Base-by-base conservation (phyloP, 139 green algal genomes). In the Asterochloris erici region DNA sequence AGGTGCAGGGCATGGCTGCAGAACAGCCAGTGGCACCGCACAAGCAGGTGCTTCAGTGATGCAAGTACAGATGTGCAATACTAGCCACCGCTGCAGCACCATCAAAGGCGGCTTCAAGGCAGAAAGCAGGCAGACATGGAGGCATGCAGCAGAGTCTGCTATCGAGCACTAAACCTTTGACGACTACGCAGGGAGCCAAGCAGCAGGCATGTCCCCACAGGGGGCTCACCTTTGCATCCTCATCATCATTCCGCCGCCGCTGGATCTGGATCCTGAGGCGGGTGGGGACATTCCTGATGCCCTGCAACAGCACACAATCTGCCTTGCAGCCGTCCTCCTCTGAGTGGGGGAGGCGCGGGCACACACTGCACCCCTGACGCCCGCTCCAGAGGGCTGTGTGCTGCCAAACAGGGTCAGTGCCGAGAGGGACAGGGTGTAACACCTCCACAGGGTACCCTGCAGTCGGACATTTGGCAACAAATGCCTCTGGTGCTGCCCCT, bases 241-340 rank as follows among this genome's bases (percentile, higher is more conserved):
- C 97, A 84, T 99, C 96, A 84, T 99, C 97, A 86, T 99, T 99
- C 69, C 95, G 91, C 90, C 93, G 89, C 78, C 97, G 91, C 61
- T 90, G 91, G 85, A 99, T 95, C 81, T 94, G 89, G 14, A 99
- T 91, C 84, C 97, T 94, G 69, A 99, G 84, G 28, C 91, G 89
- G 28, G 88, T 93, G 73, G 97, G 97, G 78, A 99, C 94, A 85
- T 97, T 98, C 80, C 88, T 90, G 84, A 99, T 94, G 76, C 97
- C 97, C 92, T 97, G 84, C 69, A 79, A 4, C n/a, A 26, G 47
- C 73, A 83, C 13, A 21, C 19, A 54, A 68, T 38, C 16, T 73
- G 17, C 15, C 74, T 79, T 10, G 28, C 19, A 14, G 12, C 1
- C 74, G 10, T 26, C 0, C 13, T 26, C 26, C 74, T 24, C 38